Evolutionary conservation across 345 rosid genomes (phyloP).

Genomic region (Balakata baccata): DNA sequence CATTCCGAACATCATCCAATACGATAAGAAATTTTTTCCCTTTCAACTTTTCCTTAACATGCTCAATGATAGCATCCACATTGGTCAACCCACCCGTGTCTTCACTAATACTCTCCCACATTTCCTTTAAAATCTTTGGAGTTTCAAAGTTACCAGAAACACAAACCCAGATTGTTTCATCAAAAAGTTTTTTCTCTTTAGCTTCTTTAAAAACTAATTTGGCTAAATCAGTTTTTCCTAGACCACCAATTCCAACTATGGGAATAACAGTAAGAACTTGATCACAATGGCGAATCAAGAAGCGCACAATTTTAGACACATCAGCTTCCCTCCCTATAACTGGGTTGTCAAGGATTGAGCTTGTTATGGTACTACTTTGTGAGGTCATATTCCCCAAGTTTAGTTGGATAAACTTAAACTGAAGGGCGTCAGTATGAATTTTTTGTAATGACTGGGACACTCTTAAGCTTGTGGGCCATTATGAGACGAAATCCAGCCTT

Average conservation of each 20-base stretch:
- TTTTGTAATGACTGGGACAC: not conserved
- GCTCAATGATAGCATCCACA: not conserved
- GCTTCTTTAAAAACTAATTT: not conserved
- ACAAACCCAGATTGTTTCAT: constrained; percentile 8
- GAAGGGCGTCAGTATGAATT: not conserved
- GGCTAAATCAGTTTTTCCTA: constrained; percentile 31
- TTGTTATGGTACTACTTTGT: not conserved
- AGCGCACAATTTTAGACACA: not conserved
- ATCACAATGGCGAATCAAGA: not conserved
- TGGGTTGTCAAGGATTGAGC: not conserved
- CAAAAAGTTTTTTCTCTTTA: not conserved
- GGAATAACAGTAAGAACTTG: not conserved
- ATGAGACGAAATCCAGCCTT: not conserved
- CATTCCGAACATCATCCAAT: constrained; percentile 31
- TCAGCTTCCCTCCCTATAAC: not conserved
- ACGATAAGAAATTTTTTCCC: constrained; percentile 13
- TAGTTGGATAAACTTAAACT: not conserved
- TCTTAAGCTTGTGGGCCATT: not conserved
- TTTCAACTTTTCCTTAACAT: not conserved
- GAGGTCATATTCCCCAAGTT: not conserved
- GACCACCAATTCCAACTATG: constrained; percentile 24
- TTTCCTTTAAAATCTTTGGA: constrained; percentile 3
- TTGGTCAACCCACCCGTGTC: not conserved
- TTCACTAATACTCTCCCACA: not conserved
- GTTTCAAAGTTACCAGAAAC: constrained; percentile 10